Conservation (phyloP, 2,329 filamentous ascomycete genomes). For the Diaporthe humulicola region DNA sequence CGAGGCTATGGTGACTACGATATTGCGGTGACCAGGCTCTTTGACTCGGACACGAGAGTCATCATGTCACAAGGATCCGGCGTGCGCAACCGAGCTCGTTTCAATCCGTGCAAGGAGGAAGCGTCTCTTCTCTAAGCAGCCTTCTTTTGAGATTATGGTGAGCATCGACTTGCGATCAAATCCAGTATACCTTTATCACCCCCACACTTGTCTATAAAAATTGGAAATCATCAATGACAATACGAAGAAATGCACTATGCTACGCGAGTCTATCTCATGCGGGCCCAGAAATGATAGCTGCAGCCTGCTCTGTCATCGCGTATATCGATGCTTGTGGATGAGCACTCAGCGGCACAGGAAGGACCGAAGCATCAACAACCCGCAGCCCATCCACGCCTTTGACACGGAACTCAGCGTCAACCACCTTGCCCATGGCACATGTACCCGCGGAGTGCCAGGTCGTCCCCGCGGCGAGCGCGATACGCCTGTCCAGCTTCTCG, state of each 20-base stretch:
- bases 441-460: conserved; percentile 48
- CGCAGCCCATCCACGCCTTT: conserved; percentile 54
- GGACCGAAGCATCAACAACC: conserved; percentile 55
- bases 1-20: background rate
- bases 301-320: conserved; percentile 28
- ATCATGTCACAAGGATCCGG: background rate
- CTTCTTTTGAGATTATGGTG: background rate
- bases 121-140: background rate
- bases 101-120: background rate
- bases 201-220: background rate
- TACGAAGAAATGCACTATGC: background rate
- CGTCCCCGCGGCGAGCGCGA: conserved; percentile 40
- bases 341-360: conserved; percentile 44
- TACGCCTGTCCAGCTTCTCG: conserved; percentile 47
- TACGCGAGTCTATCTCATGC: background rate
- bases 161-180: background rate
- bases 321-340: conserved; percentile 33
- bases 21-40: background rate
- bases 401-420: conserved; percentile 51
- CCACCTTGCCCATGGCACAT: conserved; percentile 51
- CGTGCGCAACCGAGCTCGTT: background rate
- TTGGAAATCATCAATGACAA: background rate
- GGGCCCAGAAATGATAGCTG: conserved; percentile 21
- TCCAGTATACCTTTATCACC: background rate
- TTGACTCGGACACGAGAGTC: background rate